phyloP scores from a whole-genome alignment of 1,284 basidiomycete species.

The Rhodotorula sp. region DNA sequence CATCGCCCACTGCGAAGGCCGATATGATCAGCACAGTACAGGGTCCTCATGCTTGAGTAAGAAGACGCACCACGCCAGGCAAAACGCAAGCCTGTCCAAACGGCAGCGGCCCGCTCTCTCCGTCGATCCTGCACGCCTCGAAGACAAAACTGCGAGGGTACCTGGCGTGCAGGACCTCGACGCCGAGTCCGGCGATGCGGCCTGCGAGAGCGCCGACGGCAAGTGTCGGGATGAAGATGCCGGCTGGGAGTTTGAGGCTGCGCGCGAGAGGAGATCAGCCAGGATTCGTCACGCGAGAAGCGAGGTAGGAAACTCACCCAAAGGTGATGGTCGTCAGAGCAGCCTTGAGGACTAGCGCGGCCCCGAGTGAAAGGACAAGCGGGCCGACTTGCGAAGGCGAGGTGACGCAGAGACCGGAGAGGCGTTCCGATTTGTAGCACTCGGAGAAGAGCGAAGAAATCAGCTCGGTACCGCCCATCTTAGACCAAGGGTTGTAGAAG shows the following conservation, averaged over 20 bases:
- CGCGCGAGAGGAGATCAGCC: not conserved
- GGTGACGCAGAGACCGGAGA: conserved; percentile 66
- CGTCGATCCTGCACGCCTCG: conserved; percentile 45
- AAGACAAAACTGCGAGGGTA: conserved; percentile 67
- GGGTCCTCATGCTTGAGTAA: conserved; percentile 63
- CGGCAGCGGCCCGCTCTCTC: conserved; percentile 33
- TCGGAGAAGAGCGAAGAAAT: conserved; percentile 73
- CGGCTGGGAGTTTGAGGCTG: conserved; percentile 31
- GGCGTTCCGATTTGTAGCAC: conserved; percentile 54
- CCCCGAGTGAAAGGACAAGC: conserved; percentile 65
- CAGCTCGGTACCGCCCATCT: conserved; percentile 92
- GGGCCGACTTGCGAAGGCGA: conserved; percentile 64
- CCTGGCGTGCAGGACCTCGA: conserved; percentile 74
- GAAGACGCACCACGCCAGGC: conserved; percentile 69
- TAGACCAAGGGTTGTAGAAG: conserved; percentile 85
- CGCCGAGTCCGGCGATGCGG: conserved; percentile 75
- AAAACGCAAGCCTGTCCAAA: conserved; percentile 48
- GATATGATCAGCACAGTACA: not conserved
- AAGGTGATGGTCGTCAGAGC: conserved; percentile 84
- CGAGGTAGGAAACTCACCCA: conserved; percentile 53
- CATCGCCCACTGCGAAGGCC: conserved; percentile 46
- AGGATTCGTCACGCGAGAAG: not conserved
- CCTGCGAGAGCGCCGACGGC: conserved; percentile 97
- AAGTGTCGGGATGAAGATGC: conserved; percentile 62
- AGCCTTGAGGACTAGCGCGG: conserved; percentile 73